Conservation (phyloP, 306 rosid species). For the Corylus avellana region DNA sequence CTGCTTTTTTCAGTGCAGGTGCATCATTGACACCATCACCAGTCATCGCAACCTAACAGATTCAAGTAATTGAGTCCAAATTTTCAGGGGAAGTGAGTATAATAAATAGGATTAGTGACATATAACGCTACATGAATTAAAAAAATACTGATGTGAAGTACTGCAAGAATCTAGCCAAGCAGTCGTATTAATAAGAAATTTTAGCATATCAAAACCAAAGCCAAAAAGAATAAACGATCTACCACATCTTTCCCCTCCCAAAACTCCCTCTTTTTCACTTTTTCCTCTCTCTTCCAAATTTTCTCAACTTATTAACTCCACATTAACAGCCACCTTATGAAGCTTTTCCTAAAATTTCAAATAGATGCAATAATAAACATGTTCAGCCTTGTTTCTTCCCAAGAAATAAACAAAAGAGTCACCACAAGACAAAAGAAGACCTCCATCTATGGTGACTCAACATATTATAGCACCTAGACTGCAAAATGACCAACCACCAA, state of each 20-base stretch:
- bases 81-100: not conserved
- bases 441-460: not conserved
- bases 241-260: not conserved
- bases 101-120: not conserved
- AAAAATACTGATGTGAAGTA: not conserved
- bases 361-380: no score
- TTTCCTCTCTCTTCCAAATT: not conserved
- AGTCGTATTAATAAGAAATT: not conserved
- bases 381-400: no score
- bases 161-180: not conserved
- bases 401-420: not conserved
- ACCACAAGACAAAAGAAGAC: not conserved
- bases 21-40: constrained; percentile 99
- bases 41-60: constrained; percentile 93
- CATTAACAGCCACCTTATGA: not conserved
- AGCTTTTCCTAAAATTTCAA: no score
- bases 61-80: constrained; percentile 23
- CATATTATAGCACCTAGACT: constrained; percentile 5
- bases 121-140: not conserved
- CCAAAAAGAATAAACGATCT: not conserved
- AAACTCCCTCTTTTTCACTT: not conserved
- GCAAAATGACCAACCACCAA: constrained; percentile 18
- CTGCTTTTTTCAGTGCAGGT: constrained; percentile 97
- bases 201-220: not conserved
- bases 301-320: not conserved